Base-by-base conservation (phyloP, 495 filamentous ascomycete genomes). In the Hapsidospora chrysogenum region DNA sequence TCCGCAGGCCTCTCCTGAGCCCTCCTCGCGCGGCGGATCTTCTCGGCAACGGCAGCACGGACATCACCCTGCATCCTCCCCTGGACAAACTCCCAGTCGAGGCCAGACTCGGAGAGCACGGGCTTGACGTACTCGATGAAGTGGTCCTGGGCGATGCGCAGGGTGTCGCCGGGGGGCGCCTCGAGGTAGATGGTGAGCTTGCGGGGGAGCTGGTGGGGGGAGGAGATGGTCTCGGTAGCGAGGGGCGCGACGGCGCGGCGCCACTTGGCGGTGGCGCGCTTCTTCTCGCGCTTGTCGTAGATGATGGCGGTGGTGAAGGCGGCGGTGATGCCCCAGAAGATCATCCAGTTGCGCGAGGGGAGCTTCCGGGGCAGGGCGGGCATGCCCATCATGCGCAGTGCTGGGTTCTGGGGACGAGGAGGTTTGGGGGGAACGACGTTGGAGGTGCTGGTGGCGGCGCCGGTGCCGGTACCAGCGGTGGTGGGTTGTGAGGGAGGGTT, bases 51-150 rank as follows among this genome's bases (percentile, higher is more conserved):
- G 10, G 74, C 76, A 22, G 74, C 79, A 32, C 89, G 62, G 27
- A 96, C 68, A 45, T 96, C 87, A 11, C 89, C 89, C 50, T 94
- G 80, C 42, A 75, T 72, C 14, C 84, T 61, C 3, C 86, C 89
- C 53, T 96, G 89, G 9, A 99, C 70, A 18, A 94, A 86, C 35
- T 92, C 84, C 67, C 87, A 96, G 50, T 99, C 89, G 50, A 96
- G 51, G 2, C 85, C 85, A 4, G 80, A 85, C 2, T 85, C 80
- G 2, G 86, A 82, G 20, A 99, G 58, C 22, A 99, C 68, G 0
- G 89, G 89, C 60, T 96, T 95, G 31, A 96, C 72, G 44, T 94
- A 96, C 49, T 94, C 82, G 33, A 82, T 78, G 57, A 92, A 99
- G 53, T 96, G 83, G 29, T 96, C 89, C 36, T 87, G 78, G 17